Percentiles rank a stretch among this genome's conserved stretches.
Conservation (phyloP, 139 green algal species). For the Tetradesmus obliquus region DNA sequence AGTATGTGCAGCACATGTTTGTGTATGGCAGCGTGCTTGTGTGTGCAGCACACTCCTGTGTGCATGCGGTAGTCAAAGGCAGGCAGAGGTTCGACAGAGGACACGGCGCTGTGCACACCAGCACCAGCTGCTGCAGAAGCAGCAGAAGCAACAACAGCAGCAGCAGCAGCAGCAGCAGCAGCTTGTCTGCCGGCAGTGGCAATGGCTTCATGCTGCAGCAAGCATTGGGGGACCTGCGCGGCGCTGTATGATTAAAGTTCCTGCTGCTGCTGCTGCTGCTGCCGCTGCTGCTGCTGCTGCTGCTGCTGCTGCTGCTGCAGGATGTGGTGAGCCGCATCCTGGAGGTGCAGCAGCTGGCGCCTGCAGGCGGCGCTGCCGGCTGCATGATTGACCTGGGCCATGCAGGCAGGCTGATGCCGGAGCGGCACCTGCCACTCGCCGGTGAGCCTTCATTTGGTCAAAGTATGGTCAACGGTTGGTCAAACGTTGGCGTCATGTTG, state of each 20-base stretch:
- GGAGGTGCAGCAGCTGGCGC: slow-evolving; percentile 67
- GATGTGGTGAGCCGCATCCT: slow-evolving; percentile 73
- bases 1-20: no score
- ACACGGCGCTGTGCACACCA: no score
- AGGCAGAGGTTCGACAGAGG: no score
- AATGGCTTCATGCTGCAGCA: background rate
- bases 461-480: no score
- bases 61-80: no score
- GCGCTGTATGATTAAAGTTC: background rate
- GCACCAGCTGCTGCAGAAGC: no score
- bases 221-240: background rate
- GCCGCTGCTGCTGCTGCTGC: background rate
- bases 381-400: slow-evolving; percentile 60
- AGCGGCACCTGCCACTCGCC: slow-evolving; percentile 52
- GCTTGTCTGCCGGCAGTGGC: background rate
- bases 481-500: no score
- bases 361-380: slow-evolving; percentile 52
- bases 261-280: background rate
- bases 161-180: background rate
- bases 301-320: slow-evolving; percentile 47
- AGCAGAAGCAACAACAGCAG: no score
- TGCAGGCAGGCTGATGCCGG: slow-evolving; percentile 54
- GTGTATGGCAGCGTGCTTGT: no score
- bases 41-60: no score
- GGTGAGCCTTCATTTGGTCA: background rate